A percentile compares a stretch with the other conserved stretches of the same genome.
phyloP scores from a whole-genome alignment of 208 protist species.

The Trypanosoma platydactyli region DNA sequence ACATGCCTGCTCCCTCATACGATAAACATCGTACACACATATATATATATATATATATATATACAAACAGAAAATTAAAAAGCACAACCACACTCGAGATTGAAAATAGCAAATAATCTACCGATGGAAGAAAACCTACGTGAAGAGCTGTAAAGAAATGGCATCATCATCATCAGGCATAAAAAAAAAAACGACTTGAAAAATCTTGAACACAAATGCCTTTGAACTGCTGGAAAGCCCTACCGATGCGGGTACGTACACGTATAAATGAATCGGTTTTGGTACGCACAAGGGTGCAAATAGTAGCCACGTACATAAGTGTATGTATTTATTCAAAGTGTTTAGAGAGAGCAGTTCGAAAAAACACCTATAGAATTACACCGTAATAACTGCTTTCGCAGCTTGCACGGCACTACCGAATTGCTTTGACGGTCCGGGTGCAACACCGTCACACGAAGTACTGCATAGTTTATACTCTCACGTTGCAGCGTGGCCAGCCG shows the following conservation, averaged over 20 bases:
- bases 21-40: too few species aligned
- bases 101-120: not conserved
- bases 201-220: too few species aligned
- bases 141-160: not conserved
- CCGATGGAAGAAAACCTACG: too few species aligned
- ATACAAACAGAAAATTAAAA: not conserved
- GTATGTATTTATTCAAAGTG: not conserved
- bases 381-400: conserved; percentile 4
- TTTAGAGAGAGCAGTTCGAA: not conserved
- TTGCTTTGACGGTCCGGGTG: not conserved
- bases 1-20: too few species aligned
- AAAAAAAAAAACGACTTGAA: not conserved
- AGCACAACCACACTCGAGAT: not conserved
- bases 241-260: too few species aligned
- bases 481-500: not conserved
- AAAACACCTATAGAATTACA: conserved; percentile 1
- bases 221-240: too few species aligned
- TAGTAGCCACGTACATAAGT: not conserved
- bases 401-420: not conserved
- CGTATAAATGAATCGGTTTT: not conserved
- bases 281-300: not conserved
- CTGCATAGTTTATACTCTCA: not conserved
- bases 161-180: not conserved
- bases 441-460: conserved; percentile 10
- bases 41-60: conserved; percentile 12